Percentiles rank a stretch among this genome's conserved stretches.
Evolutionary conservation across 371 early-diverging fungal species (phyloP).

Genomic region (Amoeboradix gromovi): DNA sequence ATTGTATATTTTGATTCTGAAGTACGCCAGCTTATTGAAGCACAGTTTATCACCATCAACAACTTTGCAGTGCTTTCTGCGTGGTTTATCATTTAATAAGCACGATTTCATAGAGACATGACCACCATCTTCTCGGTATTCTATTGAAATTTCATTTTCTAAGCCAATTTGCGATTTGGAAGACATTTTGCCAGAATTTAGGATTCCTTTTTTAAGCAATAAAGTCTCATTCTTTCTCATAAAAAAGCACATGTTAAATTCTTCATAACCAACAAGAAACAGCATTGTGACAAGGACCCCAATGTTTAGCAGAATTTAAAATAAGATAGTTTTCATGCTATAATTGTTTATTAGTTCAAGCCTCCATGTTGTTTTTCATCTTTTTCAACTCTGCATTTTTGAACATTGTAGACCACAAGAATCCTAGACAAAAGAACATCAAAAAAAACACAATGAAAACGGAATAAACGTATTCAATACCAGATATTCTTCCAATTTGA

Average conservation of each 20-base stretch:
- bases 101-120: not conserved
- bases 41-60: not conserved
- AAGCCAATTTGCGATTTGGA: not conserved
- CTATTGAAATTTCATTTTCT: not conserved
- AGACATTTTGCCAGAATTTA: not conserved
- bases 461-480: no score
- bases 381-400: no score
- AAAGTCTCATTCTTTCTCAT: not conserved
- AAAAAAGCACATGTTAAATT: not conserved
- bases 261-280: not conserved
- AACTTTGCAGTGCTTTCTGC: not conserved
- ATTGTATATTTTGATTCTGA: not conserved
- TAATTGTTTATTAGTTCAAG: no score
- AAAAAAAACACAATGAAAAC: no score
- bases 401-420: no score
- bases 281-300: no score
- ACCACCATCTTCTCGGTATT: not conserved
- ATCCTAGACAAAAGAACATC: no score
- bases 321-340: no score
- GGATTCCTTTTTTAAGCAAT: not conserved
- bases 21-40: not conserved
- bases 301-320: no score
- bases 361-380: no score
- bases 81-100: not conserved
- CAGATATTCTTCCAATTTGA: no score